Evolutionary conservation across 768 basidiomycete species (phyloP).

Genomic region (Rhodotorula toruloides): DNA sequence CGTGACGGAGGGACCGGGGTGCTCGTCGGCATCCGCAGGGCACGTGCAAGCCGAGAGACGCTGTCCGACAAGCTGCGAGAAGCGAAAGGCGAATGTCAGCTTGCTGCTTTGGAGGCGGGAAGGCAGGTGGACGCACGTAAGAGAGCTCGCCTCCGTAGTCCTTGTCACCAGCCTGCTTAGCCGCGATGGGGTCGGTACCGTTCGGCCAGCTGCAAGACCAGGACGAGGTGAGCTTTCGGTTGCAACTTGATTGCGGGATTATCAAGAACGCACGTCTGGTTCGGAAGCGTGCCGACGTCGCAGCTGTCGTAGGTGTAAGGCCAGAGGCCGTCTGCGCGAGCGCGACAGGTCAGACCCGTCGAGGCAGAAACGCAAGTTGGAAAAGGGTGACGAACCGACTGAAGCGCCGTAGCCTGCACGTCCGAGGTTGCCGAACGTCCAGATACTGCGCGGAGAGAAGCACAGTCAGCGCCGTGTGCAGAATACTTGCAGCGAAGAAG

Average conservation of each 20-base stretch:
- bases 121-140: conserved; percentile 20
- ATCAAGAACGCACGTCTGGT: conserved; percentile 42
- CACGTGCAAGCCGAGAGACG: conserved; percentile 82
- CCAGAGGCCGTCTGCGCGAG: conserved; percentile 58
- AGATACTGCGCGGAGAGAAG: neutral
- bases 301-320: conserved; percentile 59
- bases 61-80: conserved; percentile 75
- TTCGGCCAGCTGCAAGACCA: conserved; percentile 49
- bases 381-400: conserved; percentile 49
- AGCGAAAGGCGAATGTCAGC: conserved; percentile 46
- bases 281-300: conserved; percentile 71
- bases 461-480: neutral
- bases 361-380: neutral
- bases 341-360: neutral
- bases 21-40: conserved; percentile 59
- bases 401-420: conserved; percentile 84
- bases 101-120: too few species aligned
- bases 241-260: rapidly evolving
- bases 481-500: neutral
- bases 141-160: conserved; percentile 49
- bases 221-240: neutral
- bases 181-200: conserved; percentile 58
- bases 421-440: conserved; percentile 60
- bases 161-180: conserved; percentile 45
- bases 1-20: conserved; percentile 63